A percentile compares a stretch with the other conserved stretches of the same genome.
Conservation (phyloP, 140 eudicot species). For the Anethum foeniculum region DNA sequence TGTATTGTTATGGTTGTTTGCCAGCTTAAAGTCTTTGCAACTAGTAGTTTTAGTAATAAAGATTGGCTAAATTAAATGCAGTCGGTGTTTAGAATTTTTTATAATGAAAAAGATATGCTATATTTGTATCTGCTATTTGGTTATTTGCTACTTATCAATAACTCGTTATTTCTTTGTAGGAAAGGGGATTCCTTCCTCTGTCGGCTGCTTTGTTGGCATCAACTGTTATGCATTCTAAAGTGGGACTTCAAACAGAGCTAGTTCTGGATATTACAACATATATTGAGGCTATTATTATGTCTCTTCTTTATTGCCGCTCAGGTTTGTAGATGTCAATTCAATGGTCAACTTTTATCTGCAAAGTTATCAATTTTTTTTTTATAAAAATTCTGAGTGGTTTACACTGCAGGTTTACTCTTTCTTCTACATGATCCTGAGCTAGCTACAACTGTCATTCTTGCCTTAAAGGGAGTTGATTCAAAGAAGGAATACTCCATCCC, state of each 20-base stretch:
- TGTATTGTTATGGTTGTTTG: neutral
- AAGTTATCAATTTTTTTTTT: neutral
- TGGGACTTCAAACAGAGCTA: constrained; percentile 46
- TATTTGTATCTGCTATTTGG: neutral
- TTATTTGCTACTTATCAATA: neutral
- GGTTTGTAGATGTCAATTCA: constrained; percentile 28
- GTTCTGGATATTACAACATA: constrained; percentile 59
- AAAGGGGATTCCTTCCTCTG: constrained; percentile 91
- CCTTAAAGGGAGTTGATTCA: constrained; percentile 51
- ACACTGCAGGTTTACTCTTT: constrained; percentile 59
- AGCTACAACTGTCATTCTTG: constrained; percentile 49
- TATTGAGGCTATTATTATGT: constrained; percentile 63
- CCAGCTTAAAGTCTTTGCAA: neutral
- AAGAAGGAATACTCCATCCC: constrained; percentile 62
- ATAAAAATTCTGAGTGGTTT: constrained; percentile 12
- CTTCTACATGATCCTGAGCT: constrained; percentile 85
- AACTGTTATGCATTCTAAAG: constrained; percentile 46
- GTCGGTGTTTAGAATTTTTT: neutral
- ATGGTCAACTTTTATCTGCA: neutral
- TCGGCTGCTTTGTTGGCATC: constrained; percentile 88
- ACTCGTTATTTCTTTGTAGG: constrained; percentile 33
- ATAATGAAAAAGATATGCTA: neutral
- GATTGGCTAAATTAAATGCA: neutral
- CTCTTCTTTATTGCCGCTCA: constrained; percentile 73
- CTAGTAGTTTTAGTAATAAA: neutral